Base-by-base conservation (phyloP, 2,329 filamentous ascomycete genomes). In the Ascomycota sp. region DNA sequence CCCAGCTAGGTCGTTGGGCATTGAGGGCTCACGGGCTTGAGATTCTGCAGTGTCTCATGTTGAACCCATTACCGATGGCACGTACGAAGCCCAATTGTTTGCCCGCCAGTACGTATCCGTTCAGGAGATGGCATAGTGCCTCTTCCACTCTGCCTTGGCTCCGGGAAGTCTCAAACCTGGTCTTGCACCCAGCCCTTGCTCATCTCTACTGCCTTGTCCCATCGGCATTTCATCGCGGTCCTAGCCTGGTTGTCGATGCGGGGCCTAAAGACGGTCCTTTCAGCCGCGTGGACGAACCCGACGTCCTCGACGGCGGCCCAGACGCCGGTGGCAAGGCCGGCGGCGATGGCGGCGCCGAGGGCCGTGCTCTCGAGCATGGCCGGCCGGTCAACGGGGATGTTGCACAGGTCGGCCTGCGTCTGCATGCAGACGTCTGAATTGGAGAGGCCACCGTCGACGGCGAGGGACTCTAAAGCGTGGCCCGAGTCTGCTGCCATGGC, bases 341-440 rank as follows among this genome's bases (percentile, higher is more conserved):
- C 83, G 11, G 83, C 81, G 44, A 92, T 86, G 32, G 83, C 83
- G 10, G 83, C 82, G 24, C 83, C 83, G 2, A 92, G 66, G 1
- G 82, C 77, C 1, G 83, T 92, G 4, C 82, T 91, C 59, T 92
- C 83, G 37, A 79, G 75, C 83, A 92, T 92, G 36, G 71, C 66
- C 0, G 83, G 83, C 21, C 83, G 72, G 51, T 84, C 72, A 38
- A 92, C 77, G 25, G 75, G 76, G 43, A 92, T 89, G 36, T 73
- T 58, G 44, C 78, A 81, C 33, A 92, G 68, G 55, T 92, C 76
- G 40, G 83, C 76, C 64, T 92, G 83, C 6, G 78, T 82, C 64
- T 76, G 82, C 83, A 92, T 92, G 56, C 76, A 82, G 36, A 92
- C 64, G 49, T 84, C 76, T 9, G 79, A 86, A 55, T 81, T 86